Base-by-base conservation (phyloP, 441 rosid species). In the Pelargonium hybrid region DNA sequence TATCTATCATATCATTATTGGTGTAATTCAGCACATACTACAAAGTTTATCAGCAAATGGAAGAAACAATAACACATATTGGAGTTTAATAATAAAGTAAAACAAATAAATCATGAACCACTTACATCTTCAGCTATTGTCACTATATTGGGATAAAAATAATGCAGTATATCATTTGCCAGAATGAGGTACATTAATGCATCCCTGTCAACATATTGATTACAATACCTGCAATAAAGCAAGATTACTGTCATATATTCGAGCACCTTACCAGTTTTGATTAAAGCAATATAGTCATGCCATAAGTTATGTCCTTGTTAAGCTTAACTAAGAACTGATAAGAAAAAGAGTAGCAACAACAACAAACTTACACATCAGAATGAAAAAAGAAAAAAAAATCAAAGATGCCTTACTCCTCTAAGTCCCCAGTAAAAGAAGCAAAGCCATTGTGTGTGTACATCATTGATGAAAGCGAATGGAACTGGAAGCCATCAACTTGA, bases 111-210 rank as follows among this genome's bases (percentile, higher is more conserved):
- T 59, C 50, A 43, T 61, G n/a, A 54, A 74, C 54, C 59, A 80
- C 96, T 84, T 84, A 91, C 98, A 84, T 91, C 98, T 82, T 93
- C 98, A 57, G 96, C 97, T 76, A 93, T 91, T 34, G 97, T 91
- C 78, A 93, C 81, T 77, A 93, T 82, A 79, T 91, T 83, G 66
- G 98, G 97, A 85, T 91, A 93, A 79, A 84, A 86, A 79, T 61
- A 65, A 74, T 91, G 98, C 73, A 93, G 77, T 56, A 93, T 83
- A 84, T 93, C 98, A 87, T 93, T 93, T 61, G 93, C 98, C 81
- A 93, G 82, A 70, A 88, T 84, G 81, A 93, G 96, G 83, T 88
- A 93, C 76, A 87, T 75, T 68, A 91, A 73, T 54, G 98, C 98
- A 83, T 93, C 98, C 75, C 75, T 85, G 82, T 93, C 97, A 70